Base-by-base conservation (phyloP, 345 rosid species). In the Lenwebbia sp. region DNA sequence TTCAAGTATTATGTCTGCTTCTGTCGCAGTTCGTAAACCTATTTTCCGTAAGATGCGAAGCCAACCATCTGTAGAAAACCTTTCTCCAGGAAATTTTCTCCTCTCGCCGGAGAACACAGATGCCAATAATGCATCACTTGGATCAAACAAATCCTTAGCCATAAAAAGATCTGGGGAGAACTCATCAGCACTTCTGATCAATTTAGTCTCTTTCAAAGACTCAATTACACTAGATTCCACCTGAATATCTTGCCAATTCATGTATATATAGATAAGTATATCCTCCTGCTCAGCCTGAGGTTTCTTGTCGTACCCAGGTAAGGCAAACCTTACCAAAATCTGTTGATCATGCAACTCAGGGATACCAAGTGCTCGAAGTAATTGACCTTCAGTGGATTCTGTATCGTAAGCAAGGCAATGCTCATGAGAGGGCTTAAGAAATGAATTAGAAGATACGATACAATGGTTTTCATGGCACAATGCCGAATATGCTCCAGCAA, bases 141-240 rank as follows among this genome's bases (percentile, higher is more conserved):
- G 96, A 92, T 96, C 99, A 93, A 93, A 94, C 88, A 96, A 90
- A 85, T 96, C 96, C 90, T 93, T 96, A 25, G 99, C 98, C 86
- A 88, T 92, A 82, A 86, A 93, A 25, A 94, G 85, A 87, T 94
- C 95, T 37, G 88, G 83, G 62, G 95, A 90, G 88, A 92, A 95
- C 86, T 94, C 99, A 89, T 95, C 96, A 76, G 98, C 95, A 88
- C 87, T 90, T 85, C 93, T 92, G 23, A 96, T 95, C 91, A 94
- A 94, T 83, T 91, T 95, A 88, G 98, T 92, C 90, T 94, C 98
- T 89, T 87, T 93, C 87, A 96, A 92, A 89, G 94, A 93, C 89
- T 94, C 96, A 86, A 95, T 78, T 78, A 95, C 92, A 86, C 95
- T 90, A 91, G 96, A 89, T 88, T 96, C 95, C 28, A 86, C 88